phyloP scores from a whole-genome alignment of 148 eudicot species.

The Dianthus caryophyllus region DNA sequence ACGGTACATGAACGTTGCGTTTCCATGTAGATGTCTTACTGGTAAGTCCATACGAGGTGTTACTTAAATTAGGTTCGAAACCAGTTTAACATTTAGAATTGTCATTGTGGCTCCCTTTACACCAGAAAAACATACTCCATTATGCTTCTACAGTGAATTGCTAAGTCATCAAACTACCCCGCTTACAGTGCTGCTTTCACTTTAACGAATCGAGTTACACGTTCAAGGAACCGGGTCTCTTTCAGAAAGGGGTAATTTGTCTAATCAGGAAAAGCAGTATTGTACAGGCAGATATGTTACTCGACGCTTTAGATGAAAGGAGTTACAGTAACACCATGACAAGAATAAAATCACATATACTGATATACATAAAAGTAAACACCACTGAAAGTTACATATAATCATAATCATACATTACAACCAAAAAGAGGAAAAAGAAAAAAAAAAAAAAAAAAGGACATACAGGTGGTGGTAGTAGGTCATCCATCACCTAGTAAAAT shows the following conservation, averaged over 20 bases:
- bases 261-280: conserved; percentile 9
- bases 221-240: neutral
- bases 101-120: no score
- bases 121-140: no score
- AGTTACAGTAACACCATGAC: neutral
- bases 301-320: neutral
- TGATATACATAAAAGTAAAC: neutral
- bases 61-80: no score
- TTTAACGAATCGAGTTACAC: neutral
- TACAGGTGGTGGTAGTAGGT: conserved; percentile 12
- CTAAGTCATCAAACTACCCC: neutral
- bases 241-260: conserved; percentile 10
- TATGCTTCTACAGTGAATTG: neutral
- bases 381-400: conserved; percentile 6
- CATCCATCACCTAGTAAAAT: neutral
- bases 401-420: neutral
- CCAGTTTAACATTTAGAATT: no score
- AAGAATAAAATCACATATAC: no score
- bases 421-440: neutral
- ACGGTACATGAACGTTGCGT: neutral
- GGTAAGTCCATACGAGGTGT: no score
- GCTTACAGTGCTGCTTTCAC: neutral
- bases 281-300: conserved; percentile 7
- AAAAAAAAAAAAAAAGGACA: neutral
- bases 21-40: neutral